A percentile compares a stretch with the other conserved stretches of the same genome.
These are phyloP conservation scores for Plantago elongata DNA, from an alignment of 257 asterid species.

Conservation along the genomic window DNA sequence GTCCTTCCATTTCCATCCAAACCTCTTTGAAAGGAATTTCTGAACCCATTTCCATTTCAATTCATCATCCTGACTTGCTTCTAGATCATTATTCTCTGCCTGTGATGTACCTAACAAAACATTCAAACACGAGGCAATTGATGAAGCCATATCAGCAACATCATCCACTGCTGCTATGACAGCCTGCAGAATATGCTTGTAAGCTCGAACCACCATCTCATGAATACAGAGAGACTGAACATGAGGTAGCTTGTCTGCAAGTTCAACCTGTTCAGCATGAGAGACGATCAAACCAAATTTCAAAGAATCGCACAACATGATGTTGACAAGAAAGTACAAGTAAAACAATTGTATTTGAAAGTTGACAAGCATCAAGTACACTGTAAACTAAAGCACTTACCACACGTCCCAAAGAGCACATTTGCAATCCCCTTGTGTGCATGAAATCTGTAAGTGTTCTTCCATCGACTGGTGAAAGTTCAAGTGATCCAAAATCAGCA, in stretches of 20 bases:
- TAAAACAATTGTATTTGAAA: not conserved
- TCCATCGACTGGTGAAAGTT: slow-evolving; percentile 86
- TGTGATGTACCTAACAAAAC: slow-evolving; percentile 57
- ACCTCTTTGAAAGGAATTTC: slow-evolving; percentile 52
- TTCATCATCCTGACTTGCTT: slow-evolving; percentile 32
- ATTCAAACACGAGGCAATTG: slow-evolving; percentile 64
- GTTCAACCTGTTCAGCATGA: slow-evolving; percentile 55
- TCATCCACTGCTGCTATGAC: slow-evolving; percentile 57
- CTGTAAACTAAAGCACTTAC: slow-evolving; percentile 35
- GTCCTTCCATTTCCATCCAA: slow-evolving; percentile 57
- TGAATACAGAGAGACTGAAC: slow-evolving; percentile 81
- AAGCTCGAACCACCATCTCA: slow-evolving; percentile 85
- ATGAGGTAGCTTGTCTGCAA: slow-evolving; percentile 75
- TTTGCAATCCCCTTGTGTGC: slow-evolving; percentile 82
- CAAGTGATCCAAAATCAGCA: slow-evolving; percentile 84
- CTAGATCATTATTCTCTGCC: slow-evolving; percentile 33
- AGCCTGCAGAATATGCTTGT: slow-evolving; percentile 66
- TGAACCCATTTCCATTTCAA: slow-evolving; percentile 75
- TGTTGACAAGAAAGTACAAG: slow-evolving; percentile 8
- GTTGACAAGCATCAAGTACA: slow-evolving; percentile 9
- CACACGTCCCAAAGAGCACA: slow-evolving; percentile 75
- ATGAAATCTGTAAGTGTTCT: slow-evolving; percentile 78
- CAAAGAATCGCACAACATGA: slow-evolving; percentile 7
- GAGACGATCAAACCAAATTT: slow-evolving; percentile 17
- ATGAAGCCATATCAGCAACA: slow-evolving; percentile 48